These are phyloP conservation scores for Fusarium multiceps DNA, from an alignment of 2,329 filamentous ascomycete species.

Conservation along the genomic window DNA sequence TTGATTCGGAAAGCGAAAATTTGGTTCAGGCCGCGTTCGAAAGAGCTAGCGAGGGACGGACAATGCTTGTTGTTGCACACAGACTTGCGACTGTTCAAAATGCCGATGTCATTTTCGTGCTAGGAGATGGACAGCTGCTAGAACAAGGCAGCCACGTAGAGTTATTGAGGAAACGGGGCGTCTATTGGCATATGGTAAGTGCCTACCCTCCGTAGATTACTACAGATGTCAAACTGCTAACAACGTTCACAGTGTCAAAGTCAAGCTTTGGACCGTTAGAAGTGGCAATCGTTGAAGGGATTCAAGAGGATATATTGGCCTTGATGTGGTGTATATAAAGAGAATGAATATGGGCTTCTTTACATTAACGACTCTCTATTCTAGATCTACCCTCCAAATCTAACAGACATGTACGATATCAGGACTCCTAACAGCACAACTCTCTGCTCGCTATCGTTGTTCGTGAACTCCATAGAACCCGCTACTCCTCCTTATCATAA, in stretches of 20 bases:
- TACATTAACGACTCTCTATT: slow-evolving; percentile 15
- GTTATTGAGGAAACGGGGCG: slow-evolving; percentile 61
- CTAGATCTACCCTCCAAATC: slow-evolving; percentile 15
- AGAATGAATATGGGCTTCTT: neutral
- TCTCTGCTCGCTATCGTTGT: slow-evolving; percentile 13
- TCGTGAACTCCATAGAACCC: neutral
- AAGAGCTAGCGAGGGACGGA: slow-evolving; percentile 66
- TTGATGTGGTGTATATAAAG: neutral
- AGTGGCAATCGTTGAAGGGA: neutral
- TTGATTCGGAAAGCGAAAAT: slow-evolving; percentile 72
- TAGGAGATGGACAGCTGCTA: slow-evolving; percentile 70
- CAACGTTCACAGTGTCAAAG: slow-evolving; percentile 63
- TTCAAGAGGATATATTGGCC: neutral
- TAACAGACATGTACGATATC: slow-evolving; percentile 3
- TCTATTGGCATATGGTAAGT: slow-evolving; percentile 70
- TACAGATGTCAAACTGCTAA: slow-evolving; percentile 34
- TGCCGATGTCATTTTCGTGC: slow-evolving; percentile 82
- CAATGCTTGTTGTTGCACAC: slow-evolving; percentile 83
- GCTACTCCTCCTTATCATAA: neutral
- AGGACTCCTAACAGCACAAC: slow-evolving; percentile 17
- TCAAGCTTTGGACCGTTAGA: slow-evolving; percentile 65
- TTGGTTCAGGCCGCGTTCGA: slow-evolving; percentile 77
- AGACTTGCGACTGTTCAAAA: slow-evolving; percentile 81
- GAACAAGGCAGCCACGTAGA: slow-evolving; percentile 66
- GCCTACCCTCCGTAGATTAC: neutral